Percentiles rank a stretch among this genome's conserved stretches.
phyloP scores from a whole-genome alignment of 2,329 filamentous ascomycete species.

The Bipolaris bicolor region DNA sequence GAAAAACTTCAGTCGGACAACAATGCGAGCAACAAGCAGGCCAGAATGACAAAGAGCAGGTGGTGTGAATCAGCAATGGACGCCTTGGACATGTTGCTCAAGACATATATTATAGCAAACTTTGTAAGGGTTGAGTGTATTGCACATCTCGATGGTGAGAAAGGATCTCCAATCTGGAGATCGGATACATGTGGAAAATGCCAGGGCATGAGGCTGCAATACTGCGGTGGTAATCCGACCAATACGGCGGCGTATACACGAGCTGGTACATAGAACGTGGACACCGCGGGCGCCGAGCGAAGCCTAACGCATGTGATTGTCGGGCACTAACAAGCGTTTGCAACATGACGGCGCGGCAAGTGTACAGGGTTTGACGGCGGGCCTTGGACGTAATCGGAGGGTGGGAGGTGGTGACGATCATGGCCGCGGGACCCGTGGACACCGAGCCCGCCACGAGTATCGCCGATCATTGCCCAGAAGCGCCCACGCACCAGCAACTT shows the following conservation, averaged over 20 bases:
- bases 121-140: not conserved
- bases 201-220: not conserved
- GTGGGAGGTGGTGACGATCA: not conserved
- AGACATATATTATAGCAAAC: not conserved
- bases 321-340: not conserved
- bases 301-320: not conserved
- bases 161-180: not conserved
- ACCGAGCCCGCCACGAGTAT: not conserved
- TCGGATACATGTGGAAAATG: not conserved
- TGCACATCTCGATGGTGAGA: not conserved
- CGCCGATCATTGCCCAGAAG: not conserved
- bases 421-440: not conserved
- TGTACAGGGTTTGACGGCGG: not conserved
- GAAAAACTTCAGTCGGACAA: not conserved
- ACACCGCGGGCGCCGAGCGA: constrained; percentile 2
- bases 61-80: too few species aligned
- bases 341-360: not conserved
- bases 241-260: not conserved
- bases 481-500: not conserved
- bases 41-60: not conserved
- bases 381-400: not conserved
- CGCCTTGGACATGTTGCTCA: not conserved
- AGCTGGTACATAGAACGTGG: not conserved
- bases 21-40: not conserved
- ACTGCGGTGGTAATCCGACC: not conserved